A percentile compares a stretch with the other conserved stretches of the same genome.
phyloP scores from a whole-genome alignment of 345 rosid species.

The Linum trigynum region DNA sequence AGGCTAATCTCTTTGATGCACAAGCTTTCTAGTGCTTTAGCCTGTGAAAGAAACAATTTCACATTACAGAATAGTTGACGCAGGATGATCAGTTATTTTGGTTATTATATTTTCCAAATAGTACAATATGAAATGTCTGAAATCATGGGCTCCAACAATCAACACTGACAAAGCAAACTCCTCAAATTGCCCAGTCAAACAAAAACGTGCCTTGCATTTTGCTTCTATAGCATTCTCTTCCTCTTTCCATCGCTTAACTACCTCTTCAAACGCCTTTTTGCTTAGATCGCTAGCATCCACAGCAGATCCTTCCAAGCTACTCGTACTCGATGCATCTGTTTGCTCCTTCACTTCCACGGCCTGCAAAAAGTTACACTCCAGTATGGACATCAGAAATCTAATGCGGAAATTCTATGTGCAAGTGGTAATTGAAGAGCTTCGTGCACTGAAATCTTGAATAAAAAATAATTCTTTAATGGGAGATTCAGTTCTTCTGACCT shows the following conservation, averaged over 20 bases:
- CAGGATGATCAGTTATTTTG: neutral
- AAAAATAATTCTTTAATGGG: neutral
- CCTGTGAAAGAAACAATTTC: slow-evolving; percentile 33
- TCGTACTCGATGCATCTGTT: slow-evolving; percentile 22
- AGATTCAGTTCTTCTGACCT: slow-evolving; percentile 40
- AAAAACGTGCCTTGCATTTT: slow-evolving; percentile 48
- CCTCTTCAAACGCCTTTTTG: slow-evolving; percentile 34
- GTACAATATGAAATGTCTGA: neutral
- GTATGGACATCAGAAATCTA: slow-evolving; percentile 6
- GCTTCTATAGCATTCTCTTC: slow-evolving; percentile 63
- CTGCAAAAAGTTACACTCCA: slow-evolving; percentile 32
- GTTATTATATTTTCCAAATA: neutral
- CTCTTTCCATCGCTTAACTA: slow-evolving; percentile 43
- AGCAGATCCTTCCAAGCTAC: slow-evolving; percentile 34
- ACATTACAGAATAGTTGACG: too few relatives aligned
- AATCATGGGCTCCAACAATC: neutral
- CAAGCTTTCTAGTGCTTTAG: slow-evolving; percentile 49
- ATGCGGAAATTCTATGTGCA: slow-evolving; percentile 4
- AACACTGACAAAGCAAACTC: neutral
- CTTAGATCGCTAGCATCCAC: slow-evolving; percentile 33
- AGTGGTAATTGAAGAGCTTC: neutral
- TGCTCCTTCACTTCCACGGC: slow-evolving; percentile 31
- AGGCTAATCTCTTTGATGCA: slow-evolving; percentile 47
- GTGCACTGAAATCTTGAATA: neutral
- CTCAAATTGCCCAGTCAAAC: neutral